phyloP scores from a whole-genome alignment of 106 monocot species.

The Narthecium ossifragum region DNA sequence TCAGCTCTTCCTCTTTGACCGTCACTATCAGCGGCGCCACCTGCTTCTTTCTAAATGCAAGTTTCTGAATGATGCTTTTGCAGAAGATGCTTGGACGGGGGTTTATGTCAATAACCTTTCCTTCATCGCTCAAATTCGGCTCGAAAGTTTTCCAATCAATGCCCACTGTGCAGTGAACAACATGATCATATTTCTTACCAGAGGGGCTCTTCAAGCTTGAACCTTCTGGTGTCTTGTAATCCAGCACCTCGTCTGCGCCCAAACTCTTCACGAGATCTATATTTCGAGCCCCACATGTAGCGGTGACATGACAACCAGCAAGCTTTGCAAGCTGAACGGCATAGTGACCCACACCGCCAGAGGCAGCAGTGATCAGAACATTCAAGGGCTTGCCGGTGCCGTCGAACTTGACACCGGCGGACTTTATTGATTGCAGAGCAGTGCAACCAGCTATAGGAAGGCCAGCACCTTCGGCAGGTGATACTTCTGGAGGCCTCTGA shows the following conservation, averaged over 20 bases:
- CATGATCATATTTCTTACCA: constrained; percentile 25
- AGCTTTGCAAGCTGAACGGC: constrained; percentile 45
- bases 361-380: constrained; percentile 50
- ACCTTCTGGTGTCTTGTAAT: constrained; percentile 42
- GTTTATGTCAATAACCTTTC: constrained; percentile 22
- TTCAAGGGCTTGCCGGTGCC: constrained; percentile 2
- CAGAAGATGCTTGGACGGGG: constrained; percentile 3
- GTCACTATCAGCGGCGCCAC: constrained; percentile 10
- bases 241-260: constrained; percentile 45
- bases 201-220: constrained; percentile 29
- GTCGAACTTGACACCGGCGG: constrained; percentile 8
- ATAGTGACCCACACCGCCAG: constrained; percentile 40
- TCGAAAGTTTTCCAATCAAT: constrained; percentile 22
- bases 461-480: constrained; percentile 27
- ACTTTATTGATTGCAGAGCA: constrained; percentile 33
- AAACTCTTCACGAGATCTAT: constrained; percentile 22
- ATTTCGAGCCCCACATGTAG: constrained; percentile 44
- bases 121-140: constrained; percentile 15
- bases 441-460: constrained; percentile 28
- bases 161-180: constrained; percentile 30
- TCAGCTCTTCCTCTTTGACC: constrained; percentile 23
- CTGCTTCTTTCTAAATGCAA: constrained; percentile 25
- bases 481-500: constrained; percentile 12
- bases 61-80: constrained; percentile 4
- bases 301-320: constrained; percentile 27